phyloP scores from a whole-genome alignment of 257 asterid species.

The Rauvolfia tetraphylla region DNA sequence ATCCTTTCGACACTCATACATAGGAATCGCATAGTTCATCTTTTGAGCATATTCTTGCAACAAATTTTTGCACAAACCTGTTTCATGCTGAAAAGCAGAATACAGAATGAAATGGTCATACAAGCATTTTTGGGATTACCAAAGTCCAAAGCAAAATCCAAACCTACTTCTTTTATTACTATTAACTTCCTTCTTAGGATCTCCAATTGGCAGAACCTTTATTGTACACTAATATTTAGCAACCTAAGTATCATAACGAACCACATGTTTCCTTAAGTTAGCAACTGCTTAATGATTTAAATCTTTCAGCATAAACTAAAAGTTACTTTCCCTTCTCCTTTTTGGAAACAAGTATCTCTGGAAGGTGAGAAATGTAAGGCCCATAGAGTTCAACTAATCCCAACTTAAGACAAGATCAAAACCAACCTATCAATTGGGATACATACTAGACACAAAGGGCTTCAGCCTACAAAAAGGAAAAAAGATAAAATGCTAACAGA shows the following conservation, averaged over 20 bases:
- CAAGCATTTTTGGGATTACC: not conserved
- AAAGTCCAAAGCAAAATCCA: not conserved
- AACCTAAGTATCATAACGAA: too few relatives aligned
- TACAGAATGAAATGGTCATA: not conserved
- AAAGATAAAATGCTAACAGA: too few relatives aligned
- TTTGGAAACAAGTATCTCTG: not conserved
- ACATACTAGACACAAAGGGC: not conserved
- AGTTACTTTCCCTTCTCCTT: not conserved
- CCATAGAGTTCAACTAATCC: not conserved
- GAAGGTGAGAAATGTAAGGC: not conserved
- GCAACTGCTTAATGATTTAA: not conserved
- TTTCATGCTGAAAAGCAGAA: slow-evolving; percentile 70
- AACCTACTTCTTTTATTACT: not conserved
- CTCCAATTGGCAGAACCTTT: not conserved
- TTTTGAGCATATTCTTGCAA: slow-evolving; percentile 94
- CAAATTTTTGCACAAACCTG: slow-evolving; percentile 89
- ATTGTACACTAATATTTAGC: not conserved
- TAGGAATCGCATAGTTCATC: slow-evolving; percentile 83
- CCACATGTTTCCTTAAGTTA: not conserved
- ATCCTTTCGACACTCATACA: slow-evolving; percentile 52
- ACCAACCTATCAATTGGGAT: not conserved
- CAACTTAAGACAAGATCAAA: not conserved
- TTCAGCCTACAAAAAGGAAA: not conserved
- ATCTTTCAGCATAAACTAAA: not conserved
- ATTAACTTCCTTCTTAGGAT: not conserved